Base-by-base conservation (phyloP, 345 rosid genomes). In the Pugionium cornutum region DNA sequence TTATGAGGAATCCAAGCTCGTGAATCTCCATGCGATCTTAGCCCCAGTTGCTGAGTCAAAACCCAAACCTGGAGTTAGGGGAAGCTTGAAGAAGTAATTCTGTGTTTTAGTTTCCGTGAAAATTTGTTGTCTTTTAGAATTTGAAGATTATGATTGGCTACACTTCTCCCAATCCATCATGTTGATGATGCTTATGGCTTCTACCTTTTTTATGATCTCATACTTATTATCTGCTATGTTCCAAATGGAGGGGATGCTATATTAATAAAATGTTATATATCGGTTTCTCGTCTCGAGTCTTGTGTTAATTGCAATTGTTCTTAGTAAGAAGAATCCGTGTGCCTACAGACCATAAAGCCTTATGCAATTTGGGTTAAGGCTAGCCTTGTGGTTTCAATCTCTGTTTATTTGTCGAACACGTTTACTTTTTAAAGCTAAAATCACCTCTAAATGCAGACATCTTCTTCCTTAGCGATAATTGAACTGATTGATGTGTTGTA, bases 11-110 rank as follows among this genome's bases (percentile, higher is more conserved):
- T 53, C 78, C 0, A 88, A 68, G 18, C 18, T 18, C 18, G 18
- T 18, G 75, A 90, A 94, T 77, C 89, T 69, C 9, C 99, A 90
- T 54, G 81, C 80, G 58, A 18, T 18, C 18, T 18, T 18, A 18
- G 2, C n/a, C 2, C 65, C 50, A 0, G 70, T 70, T 26, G 75
- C 68, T 7, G 89, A 80, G 0, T 1, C 82, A 0, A 82, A 78
- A 67, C 61, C 86, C 2, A 78, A 73, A 31, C 86, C 84, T 7
- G 86, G 84, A 2, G 63, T 84, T 36, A 76, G 89, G 69, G 89
- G 86, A 41, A 84, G 86, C 80, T 50, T 80, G 10, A 84, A 80
- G 77, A 84, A 82, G 79, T 84, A 8, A 2, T 29, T 35, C 9
- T 37, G 59, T 34, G 30, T 34, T 6, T 8, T 30, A 18, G 18